Conservation (phyloP, 192 early-diverging fungal genomes). For the Backusella australiensis region DNA sequence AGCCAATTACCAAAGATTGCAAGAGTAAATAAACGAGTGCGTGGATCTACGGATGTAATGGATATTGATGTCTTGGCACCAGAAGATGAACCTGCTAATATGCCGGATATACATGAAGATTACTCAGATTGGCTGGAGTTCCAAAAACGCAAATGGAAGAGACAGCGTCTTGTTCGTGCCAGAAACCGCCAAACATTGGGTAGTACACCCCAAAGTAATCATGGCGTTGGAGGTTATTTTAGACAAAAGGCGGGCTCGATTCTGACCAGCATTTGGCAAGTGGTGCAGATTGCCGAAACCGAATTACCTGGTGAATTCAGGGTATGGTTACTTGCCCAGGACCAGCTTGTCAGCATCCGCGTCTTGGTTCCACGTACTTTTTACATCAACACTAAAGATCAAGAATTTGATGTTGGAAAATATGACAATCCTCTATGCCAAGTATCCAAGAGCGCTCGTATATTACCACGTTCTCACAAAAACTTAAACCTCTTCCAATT, state of each 20-base stretch:
- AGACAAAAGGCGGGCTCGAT: slow-evolving; percentile 64
- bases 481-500: slow-evolving; percentile 76
- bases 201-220: background rate
- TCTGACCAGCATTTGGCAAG: slow-evolving; percentile 70
- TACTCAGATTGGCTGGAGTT: slow-evolving; percentile 74
- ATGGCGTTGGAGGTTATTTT: slow-evolving; percentile 61
- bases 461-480: slow-evolving; percentile 77
- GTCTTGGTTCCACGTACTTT: slow-evolving; percentile 80
- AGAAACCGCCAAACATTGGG: slow-evolving; percentile 36
- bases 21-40: slow-evolving; percentile 16
- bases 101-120: slow-evolving; percentile 66
- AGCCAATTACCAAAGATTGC: background rate
- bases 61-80: slow-evolving; percentile 16
- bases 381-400: slow-evolving; percentile 75
- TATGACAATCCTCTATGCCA: slow-evolving; percentile 42
- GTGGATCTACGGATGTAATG: background rate
- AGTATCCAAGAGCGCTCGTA: slow-evolving; percentile 46
- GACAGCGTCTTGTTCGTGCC: slow-evolving; percentile 51
- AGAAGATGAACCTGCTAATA: slow-evolving; percentile 49
- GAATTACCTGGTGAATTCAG: slow-evolving; percentile 83
- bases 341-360: slow-evolving; percentile 65
- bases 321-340: slow-evolving; percentile 80
- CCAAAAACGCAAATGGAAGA: slow-evolving; percentile 77
- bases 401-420: background rate
- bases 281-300: slow-evolving; percentile 83